These are phyloP conservation scores for Aspergillus jensenii DNA, from an alignment of 2,329 filamentous ascomycete genomes.

Conservation along the genomic window DNA sequence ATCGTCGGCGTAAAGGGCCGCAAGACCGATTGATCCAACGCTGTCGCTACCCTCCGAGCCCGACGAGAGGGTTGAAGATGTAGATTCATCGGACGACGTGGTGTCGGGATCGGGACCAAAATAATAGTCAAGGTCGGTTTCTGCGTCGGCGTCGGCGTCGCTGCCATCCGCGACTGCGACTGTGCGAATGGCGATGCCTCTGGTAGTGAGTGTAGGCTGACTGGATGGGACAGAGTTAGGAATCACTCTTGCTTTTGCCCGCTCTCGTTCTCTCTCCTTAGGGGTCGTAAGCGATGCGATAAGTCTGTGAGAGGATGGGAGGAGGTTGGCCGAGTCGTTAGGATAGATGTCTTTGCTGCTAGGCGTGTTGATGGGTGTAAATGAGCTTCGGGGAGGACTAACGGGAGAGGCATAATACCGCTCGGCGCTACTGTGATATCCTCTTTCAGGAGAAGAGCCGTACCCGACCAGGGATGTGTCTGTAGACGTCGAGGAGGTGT, in stretches of 20 bases:
- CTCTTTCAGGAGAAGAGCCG: constrained; percentile 36
- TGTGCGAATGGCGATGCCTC: neutral
- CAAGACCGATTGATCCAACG: constrained; percentile 10
- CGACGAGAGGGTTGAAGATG: constrained; percentile 3
- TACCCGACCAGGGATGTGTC: constrained; percentile 36
- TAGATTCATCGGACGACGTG: constrained; percentile 15
- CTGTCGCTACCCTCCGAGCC: neutral
- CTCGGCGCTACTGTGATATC: constrained; percentile 30
- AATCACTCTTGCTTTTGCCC: neutral
- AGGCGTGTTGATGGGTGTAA: constrained; percentile 45
- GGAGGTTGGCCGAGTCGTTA: neutral
- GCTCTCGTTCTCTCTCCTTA: neutral
- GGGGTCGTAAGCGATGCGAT: constrained; percentile 19
- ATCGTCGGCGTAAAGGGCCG: neutral
- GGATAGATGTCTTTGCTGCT: constrained; percentile 22
- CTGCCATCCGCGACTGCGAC: neutral
- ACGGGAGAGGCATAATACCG: constrained; percentile 40
- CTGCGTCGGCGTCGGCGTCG: constrained; percentile 14
- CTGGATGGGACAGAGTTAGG: neutral
- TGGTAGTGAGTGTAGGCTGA: neutral
- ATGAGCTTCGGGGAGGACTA: constrained; percentile 38
- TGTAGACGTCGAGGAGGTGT: constrained; percentile 20
- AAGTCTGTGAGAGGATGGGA: constrained; percentile 25
- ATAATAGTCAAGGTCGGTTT: neutral
- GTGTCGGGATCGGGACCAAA: neutral